Conservation (phyloP, 768 basidiomycete genomes). For the Pleurotus tuoliensis region DNA sequence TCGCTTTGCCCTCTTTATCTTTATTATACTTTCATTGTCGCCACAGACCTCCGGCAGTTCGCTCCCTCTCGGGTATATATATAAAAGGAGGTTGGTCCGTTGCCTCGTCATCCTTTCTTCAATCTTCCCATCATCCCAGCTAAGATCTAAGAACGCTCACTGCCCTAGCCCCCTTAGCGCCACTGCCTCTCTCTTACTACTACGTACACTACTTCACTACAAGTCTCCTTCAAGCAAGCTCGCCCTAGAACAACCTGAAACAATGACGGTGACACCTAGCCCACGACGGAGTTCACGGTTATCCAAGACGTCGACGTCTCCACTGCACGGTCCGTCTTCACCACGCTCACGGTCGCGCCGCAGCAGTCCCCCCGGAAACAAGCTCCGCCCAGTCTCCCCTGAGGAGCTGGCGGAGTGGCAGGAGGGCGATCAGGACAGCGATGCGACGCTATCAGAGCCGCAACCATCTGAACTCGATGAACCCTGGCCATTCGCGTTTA, state of each 20-base stretch:
- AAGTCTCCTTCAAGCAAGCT: too few species aligned
- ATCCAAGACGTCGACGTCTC: background rate
- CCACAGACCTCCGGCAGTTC: background rate
- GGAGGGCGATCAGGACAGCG: constrained; percentile 22
- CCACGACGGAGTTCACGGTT: background rate
- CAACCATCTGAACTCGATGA: constrained; percentile 44
- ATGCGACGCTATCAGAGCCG: constrained; percentile 23
- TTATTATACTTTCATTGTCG: background rate
- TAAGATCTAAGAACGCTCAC: too few species aligned
- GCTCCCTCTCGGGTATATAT: background rate
- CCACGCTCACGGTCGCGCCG: background rate
- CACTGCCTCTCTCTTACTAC: background rate
- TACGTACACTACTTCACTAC: background rate
- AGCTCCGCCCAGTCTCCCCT: constrained; percentile 28
- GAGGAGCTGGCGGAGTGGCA: constrained; percentile 33
- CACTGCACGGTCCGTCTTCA: background rate
- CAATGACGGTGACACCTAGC: background rate
- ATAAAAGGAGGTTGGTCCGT: background rate
- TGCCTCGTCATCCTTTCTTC: background rate
- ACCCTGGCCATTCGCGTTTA: constrained; percentile 49
- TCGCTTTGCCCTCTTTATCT: background rate
- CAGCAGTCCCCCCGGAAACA: constrained; percentile 11
- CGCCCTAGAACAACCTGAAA: too few species aligned
- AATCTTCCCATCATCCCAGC: too few species aligned
- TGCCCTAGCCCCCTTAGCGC: background rate